Conservation (phyloP, 1,284 basidiomycete genomes). For the Leccinum pachyderme region DNA sequence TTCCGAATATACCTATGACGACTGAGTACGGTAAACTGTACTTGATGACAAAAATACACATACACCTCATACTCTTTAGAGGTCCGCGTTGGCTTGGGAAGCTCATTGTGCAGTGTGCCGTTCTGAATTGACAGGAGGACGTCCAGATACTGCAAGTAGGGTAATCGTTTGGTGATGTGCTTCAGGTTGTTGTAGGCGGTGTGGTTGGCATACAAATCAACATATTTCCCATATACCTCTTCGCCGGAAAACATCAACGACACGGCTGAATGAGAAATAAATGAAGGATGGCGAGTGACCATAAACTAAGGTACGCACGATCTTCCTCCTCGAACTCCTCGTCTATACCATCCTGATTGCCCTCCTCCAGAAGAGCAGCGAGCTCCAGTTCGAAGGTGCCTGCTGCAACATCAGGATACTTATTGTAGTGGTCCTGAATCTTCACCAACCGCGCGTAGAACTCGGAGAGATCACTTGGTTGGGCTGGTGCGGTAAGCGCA, state of each 20-base stretch:
- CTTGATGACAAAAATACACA: slow-evolving; percentile 31
- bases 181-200: slow-evolving; percentile 89
- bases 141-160: slow-evolving; percentile 92
- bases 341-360: slow-evolving; percentile 62
- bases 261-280: slow-evolving; percentile 55
- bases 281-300: slow-evolving; percentile 5
- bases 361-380: slow-evolving; percentile 74
- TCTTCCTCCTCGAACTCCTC: slow-evolving; percentile 79
- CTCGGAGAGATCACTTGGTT: slow-evolving; percentile 79
- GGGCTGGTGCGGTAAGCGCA: slow-evolving; percentile 52
- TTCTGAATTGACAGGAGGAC: slow-evolving; percentile 63
- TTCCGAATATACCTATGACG: slow-evolving; percentile 72
- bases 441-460: slow-evolving; percentile 94
- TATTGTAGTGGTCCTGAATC: slow-evolving; percentile 94
- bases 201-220: slow-evolving; percentile 91
- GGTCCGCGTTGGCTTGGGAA: slow-evolving; percentile 70
- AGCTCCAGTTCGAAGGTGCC: slow-evolving; percentile 81
- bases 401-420: slow-evolving; percentile 87
- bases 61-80: slow-evolving; percentile 80
- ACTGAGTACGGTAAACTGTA: slow-evolving; percentile 12
- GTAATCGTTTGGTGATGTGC: slow-evolving; percentile 73
- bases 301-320: slow-evolving; percentile 48
- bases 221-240: slow-evolving; percentile 91
- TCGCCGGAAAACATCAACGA: slow-evolving; percentile 93
- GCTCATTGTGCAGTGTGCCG: slow-evolving; percentile 63